These are phyloP conservation scores for Coprinellus micaceus DNA, from an alignment of 768 basidiomycete genomes.

Conservation along the genomic window DNA sequence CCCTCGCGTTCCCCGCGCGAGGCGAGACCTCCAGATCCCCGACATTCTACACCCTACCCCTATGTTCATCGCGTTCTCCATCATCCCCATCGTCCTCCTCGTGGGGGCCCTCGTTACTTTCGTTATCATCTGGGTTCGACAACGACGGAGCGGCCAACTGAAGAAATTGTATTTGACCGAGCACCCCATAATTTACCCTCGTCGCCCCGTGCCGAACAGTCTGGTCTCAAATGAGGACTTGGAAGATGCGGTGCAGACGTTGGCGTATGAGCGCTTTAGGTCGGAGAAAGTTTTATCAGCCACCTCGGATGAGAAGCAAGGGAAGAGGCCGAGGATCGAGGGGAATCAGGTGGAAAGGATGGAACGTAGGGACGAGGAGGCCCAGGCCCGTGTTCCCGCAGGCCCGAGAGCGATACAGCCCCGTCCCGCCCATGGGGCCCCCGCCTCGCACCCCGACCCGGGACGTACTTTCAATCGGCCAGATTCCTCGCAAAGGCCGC, in stretches of 20 bases:
- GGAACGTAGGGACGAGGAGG: not conserved
- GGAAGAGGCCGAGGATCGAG: not conserved
- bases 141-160: not conserved
- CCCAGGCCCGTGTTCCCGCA: too few species aligned
- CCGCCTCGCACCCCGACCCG: not conserved
- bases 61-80: not conserved
- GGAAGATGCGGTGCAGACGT: not conserved
- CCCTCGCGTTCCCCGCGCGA: not conserved
- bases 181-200: not conserved
- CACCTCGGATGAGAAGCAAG: not conserved
- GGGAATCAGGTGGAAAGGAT: not conserved
- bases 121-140: not conserved
- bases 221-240: conserved; percentile 3
- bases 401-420: too few species aligned
- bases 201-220: not conserved
- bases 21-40: not conserved
- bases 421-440: too few species aligned
- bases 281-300: not conserved
- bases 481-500: not conserved
- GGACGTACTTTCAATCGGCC: not conserved
- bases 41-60: not conserved
- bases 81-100: conserved; percentile 2
- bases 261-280: not conserved
- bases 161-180: conserved; percentile 2
- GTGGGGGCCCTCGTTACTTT: not conserved